A percentile compares a stretch with the other conserved stretches of the same genome.
Evolutionary conservation across 495 filamentous ascomycete genomes (phyloP).

Genomic region (Rostrohypoxylon terebratum): DNA sequence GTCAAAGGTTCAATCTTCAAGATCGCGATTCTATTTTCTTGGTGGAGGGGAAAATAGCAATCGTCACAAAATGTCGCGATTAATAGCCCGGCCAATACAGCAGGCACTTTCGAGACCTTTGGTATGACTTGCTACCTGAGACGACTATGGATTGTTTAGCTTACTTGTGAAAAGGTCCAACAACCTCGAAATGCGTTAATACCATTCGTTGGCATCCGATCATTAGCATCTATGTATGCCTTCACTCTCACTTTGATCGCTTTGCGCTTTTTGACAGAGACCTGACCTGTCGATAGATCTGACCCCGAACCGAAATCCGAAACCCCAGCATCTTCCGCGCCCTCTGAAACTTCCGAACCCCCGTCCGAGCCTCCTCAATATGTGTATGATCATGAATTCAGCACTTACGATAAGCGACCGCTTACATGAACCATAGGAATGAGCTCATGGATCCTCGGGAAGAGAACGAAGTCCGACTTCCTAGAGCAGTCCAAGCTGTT

Average conservation of each 20-base stretch:
- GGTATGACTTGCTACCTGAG: conserved; percentile 23
- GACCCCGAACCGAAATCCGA: not conserved
- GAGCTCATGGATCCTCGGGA: conserved; percentile 41
- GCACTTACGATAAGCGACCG: not conserved
- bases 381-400: conserved; percentile 34
- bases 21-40: conserved; percentile 31
- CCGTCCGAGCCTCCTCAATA: conserved; percentile 24
- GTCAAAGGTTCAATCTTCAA: conserved; percentile 40
- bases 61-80: conserved; percentile 43
- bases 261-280: not conserved
- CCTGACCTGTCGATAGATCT: conserved; percentile 15
- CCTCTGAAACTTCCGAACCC: not conserved
- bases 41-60: conserved; percentile 28
- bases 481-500: conserved; percentile 82
- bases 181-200: conserved; percentile 39
- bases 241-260: not conserved
- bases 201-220: conserved; percentile 34
- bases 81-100: conserved; percentile 47
- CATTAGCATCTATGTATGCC: conserved; percentile 42
- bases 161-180: conserved; percentile 42
- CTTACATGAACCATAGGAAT: conserved; percentile 42
- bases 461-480: conserved; percentile 65
- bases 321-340: not conserved
- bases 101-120: conserved; percentile 44
- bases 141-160: not conserved